Evolutionary conservation across 140 eudicot species (phyloP), one percentile per base, ranked within the genome.

Genomic region (Senecio squalidus): DNA sequence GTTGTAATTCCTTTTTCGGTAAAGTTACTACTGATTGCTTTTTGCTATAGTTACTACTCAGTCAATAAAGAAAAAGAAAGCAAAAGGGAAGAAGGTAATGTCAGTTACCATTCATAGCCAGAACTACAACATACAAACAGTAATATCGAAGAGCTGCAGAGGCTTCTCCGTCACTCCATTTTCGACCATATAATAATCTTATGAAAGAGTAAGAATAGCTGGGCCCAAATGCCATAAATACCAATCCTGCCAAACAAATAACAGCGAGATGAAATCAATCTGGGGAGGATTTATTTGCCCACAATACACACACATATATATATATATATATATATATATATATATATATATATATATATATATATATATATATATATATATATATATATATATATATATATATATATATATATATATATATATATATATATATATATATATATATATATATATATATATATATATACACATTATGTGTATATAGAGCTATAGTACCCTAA

Each of bases 111-210:
- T 91, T 91, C 84, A 91, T 83, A 41, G 98, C 98, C 68, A 86
- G 75, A 55, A 81, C 70, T 20, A 90, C 73, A 7, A 91, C 82
- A 68, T 81, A 92, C 48, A 92, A 39, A 70, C 95, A 77, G 72
- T 86, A 92, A 57, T 77, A 88, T 67, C 60, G 74, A 44, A 92
- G 95, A 39, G 95, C 98, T 29, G 79, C 72, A 60, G 95, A 65
- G 57, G 98, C 98, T 82, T 92, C 95, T 43, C 96, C 96, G 57
- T 92, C 99, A 80, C 99, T 92, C 99, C 99, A 92, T 77, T 84
- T 84, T 70, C 56, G 85, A 60, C 99, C 96, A 67, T 92, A 92
- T 29, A 92, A 73, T 70, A 92, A 54, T 80, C 98, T 77, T 69
- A 88, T 64, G 57, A 92, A 89, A 62, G 89, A 81, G 68, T 87